Evolutionary conservation across 2,329 filamentous ascomycete species (phyloP), one percentile per base, ranked within the genome.

Genomic region (Apiospora sp.): DNA sequence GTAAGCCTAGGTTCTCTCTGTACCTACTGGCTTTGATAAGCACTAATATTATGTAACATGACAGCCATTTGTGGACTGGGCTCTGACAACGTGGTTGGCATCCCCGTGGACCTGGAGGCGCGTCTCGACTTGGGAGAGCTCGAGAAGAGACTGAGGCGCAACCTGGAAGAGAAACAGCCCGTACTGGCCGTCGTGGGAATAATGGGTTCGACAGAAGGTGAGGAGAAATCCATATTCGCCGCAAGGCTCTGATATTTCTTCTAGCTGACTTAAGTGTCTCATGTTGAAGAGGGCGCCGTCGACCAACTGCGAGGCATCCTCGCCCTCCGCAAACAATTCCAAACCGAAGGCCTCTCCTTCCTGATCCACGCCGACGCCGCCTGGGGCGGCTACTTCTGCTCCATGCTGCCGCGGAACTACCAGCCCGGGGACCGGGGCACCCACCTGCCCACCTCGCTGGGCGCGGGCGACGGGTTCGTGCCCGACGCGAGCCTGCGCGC

Each of bases 371-470:
- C 80, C 0, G 86, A 87, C 73, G 86, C 84, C 0, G 85, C 86
- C 0, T 87, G 86, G 86, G 85, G 86, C 24, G 86, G 86, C 0
- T 87, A 87, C 71, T 87, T 87, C 71, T 80, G 80, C 37, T 82
- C 82, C 0, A 86, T 86, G 84, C 43, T 87, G 24, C 82, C 81
- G 0, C 79, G 77, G 4, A 75, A 80, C 3, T 79, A 78, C 30
- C 76, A 61, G 1, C 77, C 79, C 1, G 79, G 79, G 4, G 77
- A 79, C 13, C 74, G 27, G 27, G 4, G 74, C 4, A 75, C 75
- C 14, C 77, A 79, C 44, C 72, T 80, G 13, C 80, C 80, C 5
- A 77, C 76, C 1, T 77, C 79, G 41, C 77, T 76, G 74, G 79
- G 78, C 1, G 73, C 73, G 13, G 74, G 71, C 0, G 76, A 78